phyloP scores from a whole-genome alignment of 208 protist genomes.

The Strigomonas culicis region DNA sequence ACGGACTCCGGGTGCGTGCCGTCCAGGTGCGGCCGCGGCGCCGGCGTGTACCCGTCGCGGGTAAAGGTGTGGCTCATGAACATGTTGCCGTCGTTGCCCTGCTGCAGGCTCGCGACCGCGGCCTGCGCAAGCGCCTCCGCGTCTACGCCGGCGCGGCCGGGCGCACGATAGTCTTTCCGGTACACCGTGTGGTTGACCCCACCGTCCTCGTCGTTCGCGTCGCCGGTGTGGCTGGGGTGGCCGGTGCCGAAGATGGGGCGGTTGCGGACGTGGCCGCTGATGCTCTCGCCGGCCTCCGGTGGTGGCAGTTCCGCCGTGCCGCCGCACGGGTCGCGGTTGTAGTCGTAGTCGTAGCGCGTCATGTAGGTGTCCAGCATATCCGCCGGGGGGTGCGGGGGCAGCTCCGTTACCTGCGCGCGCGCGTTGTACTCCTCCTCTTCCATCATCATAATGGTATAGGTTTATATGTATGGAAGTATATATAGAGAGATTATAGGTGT shows the following conservation, averaged over 20 bases:
- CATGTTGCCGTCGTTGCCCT: slow-evolving; percentile 20
- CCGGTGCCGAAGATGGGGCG: slow-evolving; percentile 58
- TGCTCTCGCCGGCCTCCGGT: slow-evolving; percentile 2
- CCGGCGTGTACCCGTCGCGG: too few species aligned
- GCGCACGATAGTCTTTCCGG: slow-evolving; percentile 1
- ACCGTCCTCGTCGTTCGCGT: slow-evolving; percentile 26
- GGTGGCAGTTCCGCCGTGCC: neutral
- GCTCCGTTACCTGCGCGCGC: neutral
- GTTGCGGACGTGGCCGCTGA: slow-evolving; percentile 79
- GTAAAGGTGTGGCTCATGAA: too few species aligned
- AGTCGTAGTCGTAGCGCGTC: slow-evolving; percentile 89
- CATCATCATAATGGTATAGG: neutral
- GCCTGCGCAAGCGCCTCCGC: too few species aligned
- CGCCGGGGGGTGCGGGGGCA: slow-evolving; percentile 56
- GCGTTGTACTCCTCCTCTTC: neutral
- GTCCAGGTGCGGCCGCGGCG: slow-evolving; percentile 27
- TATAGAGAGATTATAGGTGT: too few species aligned
- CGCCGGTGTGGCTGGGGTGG: slow-evolving; percentile 7
- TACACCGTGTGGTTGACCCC: too few species aligned
- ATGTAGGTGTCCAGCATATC: slow-evolving; percentile 80
- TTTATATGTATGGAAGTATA: neutral
- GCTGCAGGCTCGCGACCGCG: slow-evolving; percentile 12
- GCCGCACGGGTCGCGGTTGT: slow-evolving; percentile 47
- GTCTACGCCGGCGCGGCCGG: too few species aligned
- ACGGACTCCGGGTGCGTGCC: slow-evolving; percentile 49